Percentiles rank a stretch among this genome's conserved stretches.
Evolutionary conservation across 2,329 filamentous ascomycete genomes (phyloP).

Genomic region (Aplosporella prunicola): DNA sequence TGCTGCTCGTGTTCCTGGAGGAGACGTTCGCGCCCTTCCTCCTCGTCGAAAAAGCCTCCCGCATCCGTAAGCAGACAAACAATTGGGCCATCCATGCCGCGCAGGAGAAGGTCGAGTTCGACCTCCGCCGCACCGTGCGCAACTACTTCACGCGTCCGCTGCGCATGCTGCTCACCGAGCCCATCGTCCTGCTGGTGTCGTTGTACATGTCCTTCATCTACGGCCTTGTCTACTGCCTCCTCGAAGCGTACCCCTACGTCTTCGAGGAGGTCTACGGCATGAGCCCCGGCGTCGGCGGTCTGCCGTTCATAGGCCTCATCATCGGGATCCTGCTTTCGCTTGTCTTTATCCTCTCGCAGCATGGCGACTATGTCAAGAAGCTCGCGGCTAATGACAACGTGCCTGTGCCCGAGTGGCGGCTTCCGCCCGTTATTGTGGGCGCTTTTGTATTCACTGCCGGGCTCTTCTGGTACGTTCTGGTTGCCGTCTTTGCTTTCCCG

Average conservation of each 20-base stretch:
- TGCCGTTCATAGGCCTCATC: constrained; percentile 67
- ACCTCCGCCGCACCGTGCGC: constrained; percentile 59
- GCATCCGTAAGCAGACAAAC: constrained; percentile 55
- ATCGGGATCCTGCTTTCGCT: constrained; percentile 43
- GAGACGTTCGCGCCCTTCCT: constrained; percentile 72
- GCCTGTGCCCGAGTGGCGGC: constrained; percentile 48
- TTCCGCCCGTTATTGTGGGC: constrained; percentile 50
- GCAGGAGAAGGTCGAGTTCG: constrained; percentile 56
- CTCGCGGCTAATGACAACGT: constrained; percentile 41
- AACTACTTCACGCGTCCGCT: constrained; percentile 71
- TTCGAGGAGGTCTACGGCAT: constrained; percentile 69
- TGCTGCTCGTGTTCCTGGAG: constrained; percentile 23
- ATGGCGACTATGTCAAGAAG: too few relatives aligned
- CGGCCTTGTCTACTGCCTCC: constrained; percentile 79
- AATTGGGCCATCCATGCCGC: too few relatives aligned
- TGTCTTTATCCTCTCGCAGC: too few relatives aligned
- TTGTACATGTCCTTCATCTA: constrained; percentile 68
- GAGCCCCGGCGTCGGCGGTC: constrained; percentile 60
- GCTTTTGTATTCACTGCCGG: constrained; percentile 65
- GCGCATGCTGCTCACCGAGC: constrained; percentile 67
- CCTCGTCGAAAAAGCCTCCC: constrained; percentile 55
- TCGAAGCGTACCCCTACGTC: constrained; percentile 81
- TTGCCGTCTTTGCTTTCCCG: too few relatives aligned
- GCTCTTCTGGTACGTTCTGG: constrained; percentile 64
- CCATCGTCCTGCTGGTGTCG: constrained; percentile 43